These are phyloP conservation scores for Acanthamoeba divionensis DNA, from an alignment of 208 protist genomes.

Conservation along the genomic window DNA sequence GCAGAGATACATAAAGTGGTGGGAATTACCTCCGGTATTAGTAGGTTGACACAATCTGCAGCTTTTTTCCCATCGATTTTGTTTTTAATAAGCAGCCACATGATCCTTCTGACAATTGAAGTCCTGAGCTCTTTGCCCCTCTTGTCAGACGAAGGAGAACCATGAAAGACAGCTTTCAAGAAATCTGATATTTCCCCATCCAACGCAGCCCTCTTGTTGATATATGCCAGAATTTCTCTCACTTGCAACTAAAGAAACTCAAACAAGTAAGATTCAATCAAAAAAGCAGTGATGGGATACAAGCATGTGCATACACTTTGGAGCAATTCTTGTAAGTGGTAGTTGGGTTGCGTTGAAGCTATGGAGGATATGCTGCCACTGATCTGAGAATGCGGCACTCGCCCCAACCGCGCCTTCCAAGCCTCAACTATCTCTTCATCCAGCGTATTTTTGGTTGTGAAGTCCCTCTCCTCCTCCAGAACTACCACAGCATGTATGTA, in stretches of 20 bases:
- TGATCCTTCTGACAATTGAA: not conserved
- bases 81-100: constrained; percentile 42
- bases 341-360: not conserved
- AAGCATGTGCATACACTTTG: not conserved
- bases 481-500: not conserved
- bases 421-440: constrained; percentile 41
- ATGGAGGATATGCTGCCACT: not conserved
- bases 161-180: not conserved
- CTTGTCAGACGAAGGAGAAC: not conserved
- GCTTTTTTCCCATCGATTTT: not conserved
- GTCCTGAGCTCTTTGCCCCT: not conserved
- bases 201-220: not conserved
- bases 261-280: not conserved
- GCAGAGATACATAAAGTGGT: not conserved
- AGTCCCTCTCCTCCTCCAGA: not conserved
- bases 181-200: not conserved
- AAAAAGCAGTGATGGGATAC: not conserved
- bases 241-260: not conserved
- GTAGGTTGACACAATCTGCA: not conserved
- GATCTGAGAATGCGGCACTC: not conserved
- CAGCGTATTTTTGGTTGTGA: not conserved
- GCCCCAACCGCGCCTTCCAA: not conserved
- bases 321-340: not conserved
- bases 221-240: not conserved
- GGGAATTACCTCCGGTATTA: not conserved